Evolutionary conservation across 495 filamentous ascomycete species (phyloP).

Genomic region (Penicillium coprophilum): DNA sequence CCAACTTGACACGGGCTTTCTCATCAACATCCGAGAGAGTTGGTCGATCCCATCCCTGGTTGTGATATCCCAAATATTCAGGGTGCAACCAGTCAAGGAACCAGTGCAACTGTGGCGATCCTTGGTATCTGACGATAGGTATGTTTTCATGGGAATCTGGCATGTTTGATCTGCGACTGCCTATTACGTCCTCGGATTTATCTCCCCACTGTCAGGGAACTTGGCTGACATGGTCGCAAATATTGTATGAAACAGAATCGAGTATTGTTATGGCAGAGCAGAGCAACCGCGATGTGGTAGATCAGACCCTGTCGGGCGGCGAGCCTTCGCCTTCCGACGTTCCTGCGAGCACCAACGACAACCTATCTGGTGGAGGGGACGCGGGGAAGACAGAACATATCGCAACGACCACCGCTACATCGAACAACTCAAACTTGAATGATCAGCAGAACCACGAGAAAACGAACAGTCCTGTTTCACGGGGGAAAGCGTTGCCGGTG

Average conservation of each 20-base stretch:
- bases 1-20: slow-evolving; percentile 19
- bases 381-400: slow-evolving; percentile 49
- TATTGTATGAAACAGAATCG: slow-evolving; percentile 47
- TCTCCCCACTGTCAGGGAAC: slow-evolving; percentile 7
- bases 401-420: slow-evolving; percentile 29
- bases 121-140: slow-evolving; percentile 54
- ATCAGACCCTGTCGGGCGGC: slow-evolving; percentile 73
- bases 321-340: slow-evolving; percentile 69
- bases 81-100: slow-evolving; percentile 45
- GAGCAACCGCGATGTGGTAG: slow-evolving; percentile 75
- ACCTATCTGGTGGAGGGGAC: slow-evolving; percentile 56
- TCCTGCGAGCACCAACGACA: slow-evolving; percentile 63
- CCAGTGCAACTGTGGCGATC: slow-evolving; percentile 51
- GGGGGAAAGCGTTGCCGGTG: slow-evolving; percentile 28
- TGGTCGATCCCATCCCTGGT: slow-evolving; percentile 33
- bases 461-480: slow-evolving; percentile 16
- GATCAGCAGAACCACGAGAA: slow-evolving; percentile 31
- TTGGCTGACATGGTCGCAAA: slow-evolving; percentile 33
- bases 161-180: slow-evolving; percentile 27
- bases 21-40: slow-evolving; percentile 23
- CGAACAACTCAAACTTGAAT: slow-evolving; percentile 29
- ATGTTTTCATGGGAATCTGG: slow-evolving; percentile 28
- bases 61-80: slow-evolving; percentile 36
- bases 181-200: slow-evolving; percentile 14
- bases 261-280: slow-evolving; percentile 82